These are phyloP conservation scores for Fraxinus platypoda DNA, from an alignment of 305 asterid species.

Conservation along the genomic window DNA sequence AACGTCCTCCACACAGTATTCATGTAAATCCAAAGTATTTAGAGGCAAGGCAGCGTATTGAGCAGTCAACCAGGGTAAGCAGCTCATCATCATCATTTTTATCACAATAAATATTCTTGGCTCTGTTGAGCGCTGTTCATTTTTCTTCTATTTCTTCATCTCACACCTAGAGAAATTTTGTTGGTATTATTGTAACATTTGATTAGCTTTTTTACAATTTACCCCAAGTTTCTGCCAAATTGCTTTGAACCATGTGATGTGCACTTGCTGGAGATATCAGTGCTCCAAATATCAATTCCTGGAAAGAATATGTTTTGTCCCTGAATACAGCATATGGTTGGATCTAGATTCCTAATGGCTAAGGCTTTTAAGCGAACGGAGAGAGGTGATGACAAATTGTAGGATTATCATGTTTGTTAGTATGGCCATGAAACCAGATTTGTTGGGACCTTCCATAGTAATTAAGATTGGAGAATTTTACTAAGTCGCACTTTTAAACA, in stretches of 20 bases:
- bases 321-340: background rate
- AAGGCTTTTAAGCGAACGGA: background rate
- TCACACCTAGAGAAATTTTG: background rate
- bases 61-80: conserved; percentile 70
- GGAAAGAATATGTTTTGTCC: background rate
- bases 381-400: background rate
- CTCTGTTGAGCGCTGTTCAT: background rate
- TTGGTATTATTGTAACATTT: background rate
- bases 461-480: background rate
- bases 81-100: background rate
- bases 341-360: background rate
- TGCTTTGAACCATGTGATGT: background rate
- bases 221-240: background rate
- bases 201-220: background rate
- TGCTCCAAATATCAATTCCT: background rate
- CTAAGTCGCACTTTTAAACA: background rate
- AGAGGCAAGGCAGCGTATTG: conserved; percentile 79
- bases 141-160: background rate
- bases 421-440: background rate
- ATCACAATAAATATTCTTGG: background rate
- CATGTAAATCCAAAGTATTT: conserved; percentile 94
- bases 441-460: background rate
- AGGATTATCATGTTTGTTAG: background rate
- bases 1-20: conserved; percentile 82
- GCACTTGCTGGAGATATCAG: conserved; percentile 1